A percentile compares a stretch with the other conserved stretches of the same genome.
phyloP scores from a whole-genome alignment of 2,329 filamentous ascomycete genomes.

The Ophiocordyceps camponoti-floridani region DNA sequence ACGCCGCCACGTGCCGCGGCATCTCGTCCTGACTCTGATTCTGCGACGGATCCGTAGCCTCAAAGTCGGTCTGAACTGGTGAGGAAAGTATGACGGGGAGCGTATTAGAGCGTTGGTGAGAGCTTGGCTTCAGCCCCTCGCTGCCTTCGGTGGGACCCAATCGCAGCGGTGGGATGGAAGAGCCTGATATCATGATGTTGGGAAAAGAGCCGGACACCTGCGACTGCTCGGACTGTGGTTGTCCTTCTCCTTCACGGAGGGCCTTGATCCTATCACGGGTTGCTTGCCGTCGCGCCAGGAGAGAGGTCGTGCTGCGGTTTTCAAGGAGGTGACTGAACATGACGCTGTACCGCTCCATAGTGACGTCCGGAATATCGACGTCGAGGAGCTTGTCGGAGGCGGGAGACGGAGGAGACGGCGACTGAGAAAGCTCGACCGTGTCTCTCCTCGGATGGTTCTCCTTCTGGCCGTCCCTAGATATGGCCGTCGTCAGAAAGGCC shows the following conservation, averaged over 20 bases:
- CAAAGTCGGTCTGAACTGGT: conserved; percentile 19
- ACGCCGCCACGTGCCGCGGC: conserved; percentile 1
- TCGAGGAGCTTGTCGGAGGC: conserved; percentile 31
- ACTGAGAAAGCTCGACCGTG: not conserved
- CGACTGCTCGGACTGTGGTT: conserved; percentile 11
- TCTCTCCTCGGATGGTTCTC: not conserved
- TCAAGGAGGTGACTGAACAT: conserved; percentile 73
- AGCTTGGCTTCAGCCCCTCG: conserved; percentile 11
- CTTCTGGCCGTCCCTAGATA: not conserved
- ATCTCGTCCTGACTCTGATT: not conserved
- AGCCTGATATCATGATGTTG: not conserved
- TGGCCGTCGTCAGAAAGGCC: not conserved
- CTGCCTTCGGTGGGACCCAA: not conserved
- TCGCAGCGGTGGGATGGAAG: conserved; percentile 26
- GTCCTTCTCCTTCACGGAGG: conserved; percentile 10
- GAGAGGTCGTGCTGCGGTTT: conserved; percentile 13
- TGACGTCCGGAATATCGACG: conserved; percentile 62
- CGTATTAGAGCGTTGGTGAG: conserved; percentile 33
- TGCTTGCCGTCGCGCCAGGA: conserved; percentile 40
- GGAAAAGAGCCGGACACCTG: conserved; percentile 17
- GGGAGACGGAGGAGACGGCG: not conserved
- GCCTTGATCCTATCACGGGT: conserved; percentile 38
- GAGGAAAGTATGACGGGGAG: conserved; percentile 30
- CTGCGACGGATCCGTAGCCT: conserved; percentile 1
- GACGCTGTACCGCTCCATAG: conserved; percentile 79